Evolutionary conservation across 2,329 filamentous ascomycete genomes (phyloP), one percentile per base, ranked within the genome.

Genomic region (Alternaria gansuensis): DNA sequence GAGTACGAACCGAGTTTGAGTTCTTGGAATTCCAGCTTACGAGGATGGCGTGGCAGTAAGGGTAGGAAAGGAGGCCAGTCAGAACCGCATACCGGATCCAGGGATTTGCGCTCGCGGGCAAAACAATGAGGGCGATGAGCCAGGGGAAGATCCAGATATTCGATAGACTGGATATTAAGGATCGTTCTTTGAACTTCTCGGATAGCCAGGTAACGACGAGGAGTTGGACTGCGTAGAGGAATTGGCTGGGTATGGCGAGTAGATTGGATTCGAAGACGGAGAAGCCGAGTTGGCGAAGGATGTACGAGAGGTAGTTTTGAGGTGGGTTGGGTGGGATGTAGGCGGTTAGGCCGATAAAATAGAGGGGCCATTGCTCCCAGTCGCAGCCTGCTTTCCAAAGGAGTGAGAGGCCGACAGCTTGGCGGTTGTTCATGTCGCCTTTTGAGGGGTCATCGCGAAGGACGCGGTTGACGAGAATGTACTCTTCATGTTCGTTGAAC

Each of bases 201-300:
- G 81, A 82, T 5, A 82, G 60, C 69, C 79, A 79, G 0, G 82
- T 82, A 13, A 82, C 70, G 36, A 75, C 66, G 11, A 83, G 67
- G 2, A 84, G 75, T 4, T 81, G 78, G 5, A 79, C 58, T 26
- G 81, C 72, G 53, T 70, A 72, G 46, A 77, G 63, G 11, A 75
- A 71, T 31, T 77, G 73, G 4, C 68, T 73, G 61, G 84, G 76
- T n/a, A 90, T 89, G 2, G 84, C 82, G 7, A 90, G 81, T 33
- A 90, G 71, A 67, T 89, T 90, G 2, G 86, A 82, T 23, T 85
- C 77, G 72, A 90, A 88, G 2, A 84, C 86, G 59, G 81, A 80
- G 74, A 89, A 90, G 0, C 87, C 87, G 0, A 89, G 77, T 2
- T 79, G 77, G 44, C 82, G 82, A 5, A 90, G 79, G 1, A 83